phyloP scores from a whole-genome alignment of 108 stramenopile genomes.

The Parmales sp. region DNA sequence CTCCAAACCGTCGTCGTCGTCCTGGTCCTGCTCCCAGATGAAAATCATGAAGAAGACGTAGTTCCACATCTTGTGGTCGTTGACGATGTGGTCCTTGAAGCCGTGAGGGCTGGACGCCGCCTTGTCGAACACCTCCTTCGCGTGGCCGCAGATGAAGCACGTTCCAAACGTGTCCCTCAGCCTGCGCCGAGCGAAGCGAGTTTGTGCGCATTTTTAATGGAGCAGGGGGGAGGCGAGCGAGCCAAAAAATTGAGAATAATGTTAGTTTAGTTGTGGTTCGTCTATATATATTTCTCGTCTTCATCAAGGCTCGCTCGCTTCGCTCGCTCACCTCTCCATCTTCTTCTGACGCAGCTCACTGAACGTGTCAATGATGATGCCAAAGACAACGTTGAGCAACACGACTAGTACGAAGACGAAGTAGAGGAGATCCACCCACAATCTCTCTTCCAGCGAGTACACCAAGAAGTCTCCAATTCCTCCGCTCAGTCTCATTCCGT shows the following conservation, averaged over 20 bases:
- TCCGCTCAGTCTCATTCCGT: constrained; percentile 20
- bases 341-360: constrained; percentile 14
- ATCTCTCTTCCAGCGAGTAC: neutral
- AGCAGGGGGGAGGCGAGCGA: no score
- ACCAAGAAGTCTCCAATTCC: constrained; percentile 27
- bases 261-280: no score
- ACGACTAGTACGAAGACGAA: constrained; percentile 24
- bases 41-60: constrained; percentile 30
- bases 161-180: constrained; percentile 15
- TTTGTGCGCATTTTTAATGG: no score
- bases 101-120: constrained; percentile 17
- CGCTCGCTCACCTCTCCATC: constrained; percentile 21
- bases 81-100: neutral
- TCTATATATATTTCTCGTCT: no score
- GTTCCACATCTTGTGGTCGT: constrained; percentile 41
- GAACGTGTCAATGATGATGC: constrained; percentile 36
- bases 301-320: no score
- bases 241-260: no score
- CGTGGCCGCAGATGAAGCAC: constrained; percentile 39
- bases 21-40: constrained; percentile 32
- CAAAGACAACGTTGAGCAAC: constrained; percentile 31
- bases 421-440: constrained; percentile 13
- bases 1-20: constrained; percentile 36
- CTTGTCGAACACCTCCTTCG: constrained; percentile 21
- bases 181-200: no score